Evolutionary conservation across 75 land plant species (phyloP), one percentile per base, ranked within the genome.

Genomic region (Cryptomeria japonica): DNA sequence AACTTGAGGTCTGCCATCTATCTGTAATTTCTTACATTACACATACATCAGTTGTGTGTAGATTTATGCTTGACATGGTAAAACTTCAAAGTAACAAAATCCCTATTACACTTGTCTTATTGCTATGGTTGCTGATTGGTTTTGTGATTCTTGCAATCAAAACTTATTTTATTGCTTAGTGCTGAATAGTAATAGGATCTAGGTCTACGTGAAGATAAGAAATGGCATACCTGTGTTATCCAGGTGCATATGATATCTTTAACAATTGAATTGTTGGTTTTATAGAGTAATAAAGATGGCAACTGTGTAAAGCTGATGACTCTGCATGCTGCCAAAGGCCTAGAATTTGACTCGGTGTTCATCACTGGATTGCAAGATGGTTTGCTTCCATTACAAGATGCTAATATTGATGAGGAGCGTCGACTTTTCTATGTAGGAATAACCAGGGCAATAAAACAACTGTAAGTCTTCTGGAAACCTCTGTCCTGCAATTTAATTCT

Each of bases 401-500:
- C 38, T 25, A 47, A 87, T n/a, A 3, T 34, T 13, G 75, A 84
- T 31, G 90, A 89, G 80, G 90, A 89, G 58, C 72, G 89, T 6
- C 89, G 90, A 16, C 86, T 89, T 32, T 89, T 89, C 80, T 89
- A 89, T 87, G 90, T 89, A 37, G 90, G 90, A 87, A 56, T 89
- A 70, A 89, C 90, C 5, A 90, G 90, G 44, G 90, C 90, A 32
- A 46, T 80, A 47, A n/a, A 84, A 38, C 85, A 44, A 36, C 89
- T 89, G 90, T 89, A 73, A 89, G 90, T 46, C 34, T 84, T 2
- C 37, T 42, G 83, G 47, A 80, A 80, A 42, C 42, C 18, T 37
- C 61, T 14, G 80, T 14, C 34, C 39, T 77, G 80, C 38, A 15
- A 1, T 36, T 77, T 38, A 36, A 38, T 77, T 15, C 22, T 37